A percentile compares a stretch with the other conserved stretches of the same genome.
These are phyloP conservation scores for Medicago lupulina DNA, from an alignment of 306 rosid genomes.

Conservation along the genomic window DNA sequence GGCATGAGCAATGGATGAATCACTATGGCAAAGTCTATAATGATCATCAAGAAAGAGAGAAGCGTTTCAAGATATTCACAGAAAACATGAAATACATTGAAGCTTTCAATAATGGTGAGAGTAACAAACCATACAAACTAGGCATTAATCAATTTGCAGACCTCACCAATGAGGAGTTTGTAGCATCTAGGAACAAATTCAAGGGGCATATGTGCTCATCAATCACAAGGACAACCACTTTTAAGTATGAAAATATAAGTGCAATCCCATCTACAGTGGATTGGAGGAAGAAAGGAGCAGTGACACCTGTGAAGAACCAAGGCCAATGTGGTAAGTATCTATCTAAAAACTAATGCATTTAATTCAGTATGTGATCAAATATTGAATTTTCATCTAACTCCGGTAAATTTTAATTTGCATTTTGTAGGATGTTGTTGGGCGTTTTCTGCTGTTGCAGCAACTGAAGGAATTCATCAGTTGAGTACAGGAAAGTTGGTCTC, in stretches of 20 bases:
- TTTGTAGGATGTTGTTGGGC: slow-evolving; percentile 39
- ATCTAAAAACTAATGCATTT: neutral
- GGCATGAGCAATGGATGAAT: neutral
- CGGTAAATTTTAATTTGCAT: neutral
- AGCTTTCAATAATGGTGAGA: neutral
- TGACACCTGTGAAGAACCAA: slow-evolving; percentile 15
- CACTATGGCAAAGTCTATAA: neutral
- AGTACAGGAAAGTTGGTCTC: slow-evolving; percentile 30
- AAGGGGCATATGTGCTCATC: neutral
- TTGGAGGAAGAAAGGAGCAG: slow-evolving; percentile 11
- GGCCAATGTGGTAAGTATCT: neutral
- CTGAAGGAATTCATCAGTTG: slow-evolving; percentile 15
- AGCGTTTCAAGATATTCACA: neutral
- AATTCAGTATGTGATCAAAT: neutral
- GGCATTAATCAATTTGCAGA: slow-evolving; percentile 1
- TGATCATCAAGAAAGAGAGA: neutral
- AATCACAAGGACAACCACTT: neutral
- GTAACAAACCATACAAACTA: neutral
- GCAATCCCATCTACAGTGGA: neutral
- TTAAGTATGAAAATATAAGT: neutral
- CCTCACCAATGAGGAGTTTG: neutral
- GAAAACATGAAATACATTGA: neutral
- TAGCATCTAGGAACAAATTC: slow-evolving; percentile 13
- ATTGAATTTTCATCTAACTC: neutral
- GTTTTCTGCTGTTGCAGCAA: slow-evolving; percentile 3